Percentiles rank a stretch among this genome's conserved stretches.
phyloP scores from a whole-genome alignment of 176 grass and related monocot species.

The Puccinellia tenuiflora region DNA sequence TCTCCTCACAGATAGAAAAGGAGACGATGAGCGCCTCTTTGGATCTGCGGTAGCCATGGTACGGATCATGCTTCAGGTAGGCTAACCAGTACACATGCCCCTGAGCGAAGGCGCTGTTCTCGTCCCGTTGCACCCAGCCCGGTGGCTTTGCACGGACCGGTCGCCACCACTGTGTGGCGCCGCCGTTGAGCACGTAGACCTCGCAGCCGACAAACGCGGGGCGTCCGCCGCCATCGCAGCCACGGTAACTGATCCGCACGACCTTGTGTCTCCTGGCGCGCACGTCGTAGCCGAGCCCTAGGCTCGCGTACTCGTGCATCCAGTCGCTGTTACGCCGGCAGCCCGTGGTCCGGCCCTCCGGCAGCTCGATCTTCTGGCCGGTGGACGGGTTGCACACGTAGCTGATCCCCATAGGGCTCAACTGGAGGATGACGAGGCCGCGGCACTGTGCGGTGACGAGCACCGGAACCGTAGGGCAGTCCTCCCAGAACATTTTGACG shows the following conservation, averaged over 20 bases:
- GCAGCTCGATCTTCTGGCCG: background rate
- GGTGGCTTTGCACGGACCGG: background rate
- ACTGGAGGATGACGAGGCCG: background rate
- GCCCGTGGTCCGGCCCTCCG: background rate
- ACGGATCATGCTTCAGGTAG: background rate
- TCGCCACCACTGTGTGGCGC: background rate
- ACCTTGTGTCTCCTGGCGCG: background rate
- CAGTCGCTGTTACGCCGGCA: background rate
- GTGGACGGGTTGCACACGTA: slow-evolving; percentile 9
- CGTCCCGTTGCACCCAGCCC: background rate
- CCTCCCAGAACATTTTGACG: background rate
- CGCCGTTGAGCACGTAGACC: background rate
- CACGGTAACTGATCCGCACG: background rate
- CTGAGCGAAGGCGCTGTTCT: background rate
- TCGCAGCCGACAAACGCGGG: background rate
- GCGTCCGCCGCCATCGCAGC: background rate
- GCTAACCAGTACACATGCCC: slow-evolving; percentile 12
- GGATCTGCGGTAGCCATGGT: background rate
- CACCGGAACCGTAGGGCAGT: background rate
- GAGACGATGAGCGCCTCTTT: background rate
- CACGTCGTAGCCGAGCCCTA: background rate
- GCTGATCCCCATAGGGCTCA: background rate
- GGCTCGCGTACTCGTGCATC: background rate
- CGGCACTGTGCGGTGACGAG: background rate
- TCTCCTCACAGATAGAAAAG: background rate